Evolutionary conservation across 78 protist species (phyloP).

Genomic region (Cavenderia fasciculata): DNA sequence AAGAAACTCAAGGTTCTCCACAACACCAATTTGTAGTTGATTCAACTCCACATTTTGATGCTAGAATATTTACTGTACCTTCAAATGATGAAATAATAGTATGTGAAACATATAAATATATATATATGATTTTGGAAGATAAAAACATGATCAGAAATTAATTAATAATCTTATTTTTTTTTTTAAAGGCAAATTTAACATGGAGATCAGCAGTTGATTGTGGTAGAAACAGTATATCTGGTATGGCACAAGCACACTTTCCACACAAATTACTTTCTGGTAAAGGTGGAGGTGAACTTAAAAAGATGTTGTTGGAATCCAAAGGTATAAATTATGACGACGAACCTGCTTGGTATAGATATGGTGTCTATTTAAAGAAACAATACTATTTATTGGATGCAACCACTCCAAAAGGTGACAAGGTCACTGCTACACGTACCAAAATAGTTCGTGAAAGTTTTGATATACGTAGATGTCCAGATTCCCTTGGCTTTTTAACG

Average conservation of each 20-base stretch:
- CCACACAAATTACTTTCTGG: constrained; percentile 25
- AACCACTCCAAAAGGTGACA: not conserved
- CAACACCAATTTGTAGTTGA: not conserved
- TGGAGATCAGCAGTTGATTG: constrained; percentile 78
- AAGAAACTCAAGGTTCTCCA: too few species aligned
- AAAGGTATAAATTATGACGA: constrained; percentile 36
- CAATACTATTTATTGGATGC: constrained; percentile 2
- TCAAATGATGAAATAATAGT: constrained; percentile 42
- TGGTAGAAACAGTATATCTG: constrained; percentile 38
- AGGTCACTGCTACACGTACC: not conserved
- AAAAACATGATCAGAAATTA: too few species aligned
- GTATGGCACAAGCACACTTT: constrained; percentile 60
- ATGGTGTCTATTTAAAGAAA: constrained; percentile 55
- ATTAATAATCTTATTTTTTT: too few species aligned
- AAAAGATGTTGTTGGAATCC: not conserved
- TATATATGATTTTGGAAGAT: too few species aligned
- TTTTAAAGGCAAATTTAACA: constrained; percentile 36
- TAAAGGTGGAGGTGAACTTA: not conserved
- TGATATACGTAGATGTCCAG: not conserved
- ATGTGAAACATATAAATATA: too few species aligned
- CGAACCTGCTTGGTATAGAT: constrained; percentile 65
- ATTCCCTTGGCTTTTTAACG: constrained; percentile 3
- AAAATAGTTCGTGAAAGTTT: constrained; percentile 3
- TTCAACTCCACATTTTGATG: constrained; percentile 36
- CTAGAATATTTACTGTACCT: constrained; percentile 65